Percentiles rank a stretch among this genome's conserved stretches.
Evolutionary conservation across 352 stramenopile genomes (phyloP).

Genomic region (Albugo laibachii): DNA sequence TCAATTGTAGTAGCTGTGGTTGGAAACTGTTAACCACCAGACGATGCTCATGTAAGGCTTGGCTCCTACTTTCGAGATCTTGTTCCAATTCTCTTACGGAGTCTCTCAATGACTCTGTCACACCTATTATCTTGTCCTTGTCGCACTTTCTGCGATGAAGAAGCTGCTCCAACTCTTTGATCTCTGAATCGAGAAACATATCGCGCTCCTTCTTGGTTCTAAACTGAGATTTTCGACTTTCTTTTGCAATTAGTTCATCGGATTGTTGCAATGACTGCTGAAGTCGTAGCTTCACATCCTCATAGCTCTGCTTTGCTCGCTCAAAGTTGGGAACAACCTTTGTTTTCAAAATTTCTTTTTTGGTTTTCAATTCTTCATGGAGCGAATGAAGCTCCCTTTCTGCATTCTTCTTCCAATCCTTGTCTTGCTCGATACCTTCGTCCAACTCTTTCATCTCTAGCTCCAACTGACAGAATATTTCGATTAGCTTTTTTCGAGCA

Average conservation of each 20-base stretch:
- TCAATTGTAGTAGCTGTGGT: slow-evolving; percentile 35
- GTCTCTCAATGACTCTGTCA: slow-evolving; percentile 19
- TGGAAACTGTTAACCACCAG: slow-evolving; percentile 27
- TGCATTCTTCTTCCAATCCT: slow-evolving; percentile 17
- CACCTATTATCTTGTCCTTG: slow-evolving; percentile 14
- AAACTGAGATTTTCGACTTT: slow-evolving; percentile 92
- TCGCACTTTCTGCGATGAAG: slow-evolving; percentile 38
- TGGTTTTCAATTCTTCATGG: slow-evolving; percentile 27
- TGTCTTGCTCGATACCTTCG: slow-evolving; percentile 28
- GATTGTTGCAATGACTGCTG: slow-evolving; percentile 34
- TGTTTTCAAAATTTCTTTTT: slow-evolving; percentile 24
- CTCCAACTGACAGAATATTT: slow-evolving; percentile 56
- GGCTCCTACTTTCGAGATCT: slow-evolving; percentile 20
- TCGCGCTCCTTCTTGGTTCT: slow-evolving; percentile 84
- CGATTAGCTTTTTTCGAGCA: slow-evolving; percentile 62
- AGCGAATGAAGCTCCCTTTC: slow-evolving; percentile 32
- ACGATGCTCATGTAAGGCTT: slow-evolving; percentile 33
- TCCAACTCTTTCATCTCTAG: slow-evolving; percentile 61
- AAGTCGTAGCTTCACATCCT: slow-evolving; percentile 63
- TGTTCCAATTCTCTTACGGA: slow-evolving; percentile 23
- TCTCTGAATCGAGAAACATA: slow-evolving; percentile 48
- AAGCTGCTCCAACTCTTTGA: slow-evolving; percentile 41
- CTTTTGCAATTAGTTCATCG: slow-evolving; percentile 89
- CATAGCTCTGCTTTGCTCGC: slow-evolving; percentile 37
- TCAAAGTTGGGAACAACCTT: slow-evolving; percentile 32